Evolutionary conservation across 192 early-diverging fungal genomes (phyloP).

Genomic region (Entomortierella beljakovae): DNA sequence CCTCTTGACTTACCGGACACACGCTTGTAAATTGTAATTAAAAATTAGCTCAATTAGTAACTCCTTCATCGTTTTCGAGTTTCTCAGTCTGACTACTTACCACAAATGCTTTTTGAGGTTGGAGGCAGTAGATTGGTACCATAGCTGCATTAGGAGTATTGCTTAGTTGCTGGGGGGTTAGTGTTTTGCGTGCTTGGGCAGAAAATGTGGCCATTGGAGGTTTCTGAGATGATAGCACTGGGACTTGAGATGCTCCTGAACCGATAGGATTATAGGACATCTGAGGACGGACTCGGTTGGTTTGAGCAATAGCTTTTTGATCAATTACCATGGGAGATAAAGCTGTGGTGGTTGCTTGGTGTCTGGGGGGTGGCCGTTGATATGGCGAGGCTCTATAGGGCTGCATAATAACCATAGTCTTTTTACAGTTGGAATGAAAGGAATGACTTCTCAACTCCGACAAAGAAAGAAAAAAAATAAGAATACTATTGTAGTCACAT

Average conservation of each 20-base stretch:
- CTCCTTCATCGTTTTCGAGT: constrained; percentile 3
- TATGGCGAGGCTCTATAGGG: constrained; percentile 7
- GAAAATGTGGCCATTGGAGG: constrained; percentile 15
- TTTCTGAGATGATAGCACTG: not conserved
- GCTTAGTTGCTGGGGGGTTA: constrained; percentile 23
- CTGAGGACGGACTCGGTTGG: not conserved
- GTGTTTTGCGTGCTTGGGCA: constrained; percentile 22
- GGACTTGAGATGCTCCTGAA: not conserved
- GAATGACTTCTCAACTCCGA: too few relatives aligned
- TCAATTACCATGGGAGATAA: not conserved
- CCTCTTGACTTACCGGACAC: constrained; percentile 22
- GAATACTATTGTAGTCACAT: constrained; percentile 1
- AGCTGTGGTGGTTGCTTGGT: not conserved
- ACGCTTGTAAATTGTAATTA: not conserved
- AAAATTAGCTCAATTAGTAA: not conserved
- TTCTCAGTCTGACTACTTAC: not conserved
- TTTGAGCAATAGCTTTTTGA: not conserved
- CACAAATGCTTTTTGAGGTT: constrained; percentile 22
- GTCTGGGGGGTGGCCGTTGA: not conserved
- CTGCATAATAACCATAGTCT: not conserved
- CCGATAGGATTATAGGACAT: not conserved
- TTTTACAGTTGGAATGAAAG: not conserved
- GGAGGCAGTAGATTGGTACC: constrained; percentile 32
- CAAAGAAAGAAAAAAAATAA: too few relatives aligned
- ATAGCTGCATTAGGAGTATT: constrained; percentile 22